Evolutionary conservation across 768 basidiomycete species (phyloP).

Genomic region (Mycena belliarum): DNA sequence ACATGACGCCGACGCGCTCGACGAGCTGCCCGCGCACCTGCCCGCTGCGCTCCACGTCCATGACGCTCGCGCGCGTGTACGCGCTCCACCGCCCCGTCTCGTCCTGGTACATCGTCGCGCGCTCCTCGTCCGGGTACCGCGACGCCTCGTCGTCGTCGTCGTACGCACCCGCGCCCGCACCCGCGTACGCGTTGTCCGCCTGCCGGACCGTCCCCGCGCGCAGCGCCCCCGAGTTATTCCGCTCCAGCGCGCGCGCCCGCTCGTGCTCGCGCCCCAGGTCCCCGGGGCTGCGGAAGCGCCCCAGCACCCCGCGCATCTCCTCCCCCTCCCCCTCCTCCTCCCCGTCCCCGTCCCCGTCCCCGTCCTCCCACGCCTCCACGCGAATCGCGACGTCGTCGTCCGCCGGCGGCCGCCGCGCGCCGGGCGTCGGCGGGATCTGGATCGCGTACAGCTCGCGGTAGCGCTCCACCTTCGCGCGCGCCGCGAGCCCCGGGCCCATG

Average conservation of each 20-base stretch:
- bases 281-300: slow-evolving; percentile 35
- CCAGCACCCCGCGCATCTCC: slow-evolving; percentile 39
- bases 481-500: slow-evolving; percentile 28
- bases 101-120: slow-evolving; percentile 29
- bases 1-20: slow-evolving; percentile 53
- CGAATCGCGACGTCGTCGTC: slow-evolving; percentile 7
- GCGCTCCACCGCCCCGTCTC: slow-evolving; percentile 45
- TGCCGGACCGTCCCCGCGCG: slow-evolving; percentile 1
- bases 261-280: slow-evolving; percentile 8
- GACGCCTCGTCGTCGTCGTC: slow-evolving; percentile 27
- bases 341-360: slow-evolving; percentile 20
- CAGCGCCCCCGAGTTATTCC: slow-evolving; percentile 29
- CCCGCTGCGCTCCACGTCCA: slow-evolving; percentile 56
- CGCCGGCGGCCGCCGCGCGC: slow-evolving; percentile 9
- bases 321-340: slow-evolving; percentile 28
- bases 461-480: slow-evolving; percentile 28
- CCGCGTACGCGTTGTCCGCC: not conserved
- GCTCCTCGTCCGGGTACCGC: slow-evolving; percentile 28
- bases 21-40: slow-evolving; percentile 51
- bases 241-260: slow-evolving; percentile 26
- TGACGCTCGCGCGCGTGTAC: slow-evolving; percentile 52
- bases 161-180: slow-evolving; percentile 4
- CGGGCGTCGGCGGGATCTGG: slow-evolving; percentile 13
- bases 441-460: slow-evolving; percentile 36
- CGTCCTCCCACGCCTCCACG: slow-evolving; percentile 27